Evolutionary conservation across 2,329 filamentous ascomycete species (phyloP), one percentile per base, ranked within the genome.

Genomic region (Trichoderma aggressivum): DNA sequence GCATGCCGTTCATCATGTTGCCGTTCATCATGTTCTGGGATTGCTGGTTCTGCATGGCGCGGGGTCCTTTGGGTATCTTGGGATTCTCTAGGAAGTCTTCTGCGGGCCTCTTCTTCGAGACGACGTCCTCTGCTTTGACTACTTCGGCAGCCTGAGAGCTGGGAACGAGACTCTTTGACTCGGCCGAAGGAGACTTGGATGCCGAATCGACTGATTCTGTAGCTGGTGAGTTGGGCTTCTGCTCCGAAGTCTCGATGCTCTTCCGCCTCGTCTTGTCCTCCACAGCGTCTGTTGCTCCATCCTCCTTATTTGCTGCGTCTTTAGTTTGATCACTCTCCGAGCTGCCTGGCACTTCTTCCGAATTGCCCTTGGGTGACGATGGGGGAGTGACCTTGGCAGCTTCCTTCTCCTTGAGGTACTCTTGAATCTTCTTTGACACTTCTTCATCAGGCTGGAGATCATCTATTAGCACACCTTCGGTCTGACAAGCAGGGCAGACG

Each of bases 391-490:
- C 87, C 75, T 86, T 86, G n/a, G 83, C 81, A 43, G 76, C 70
- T 77, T 88, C 87, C 79, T 87, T 89, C 74, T 87, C 86, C 76
- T 86, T 86, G 74, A 89, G 79, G 78, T 92, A 98, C 50, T 88
- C 88, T 83, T 93, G 92, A 75, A 97, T 93, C 82, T 92, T 94
- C 77, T 88, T 86, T 74, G 90, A 88, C 73, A 90, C 88, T 76
- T 96, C 93, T 75, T 93, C 91, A 82, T 98, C 94, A 74, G 90
- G 84, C 79, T 91, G 89, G 76, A 99, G 88, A 82, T 97, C 92
- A 87, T 98, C 95, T 83, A 98, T 92, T 78, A 98, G 86, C 75
- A 98, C 93, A 78, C 93, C 93, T 80, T 97, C 94, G 74, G 91
- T 92, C 83, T 93, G 90, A 86, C 96, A 99, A 76, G 91, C 91